Evolutionary conservation across 2,329 filamentous ascomycete species (phyloP), one percentile per base, ranked within the genome.

Genomic region (Orbilia oligospora): DNA sequence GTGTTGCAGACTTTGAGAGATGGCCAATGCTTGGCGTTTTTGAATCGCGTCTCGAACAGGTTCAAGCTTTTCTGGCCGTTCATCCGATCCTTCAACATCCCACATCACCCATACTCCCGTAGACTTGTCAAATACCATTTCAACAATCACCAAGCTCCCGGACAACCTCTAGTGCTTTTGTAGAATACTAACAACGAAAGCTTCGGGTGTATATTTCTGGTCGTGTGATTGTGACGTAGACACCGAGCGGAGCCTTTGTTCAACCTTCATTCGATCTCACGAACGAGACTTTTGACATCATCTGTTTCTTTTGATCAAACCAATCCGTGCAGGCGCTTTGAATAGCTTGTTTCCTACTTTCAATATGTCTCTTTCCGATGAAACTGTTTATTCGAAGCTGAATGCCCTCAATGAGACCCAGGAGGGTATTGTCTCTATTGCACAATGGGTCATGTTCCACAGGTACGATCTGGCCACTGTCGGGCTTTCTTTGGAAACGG

Each of bases 391-490:
- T 84, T 93, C 95, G 68, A 97, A 97, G 87, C 91, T 99, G 68
- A 97, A 94, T 36, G 93, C 94, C 49, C 89, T 99, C 80, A 97
- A 97, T 85, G 97, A 99, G 86, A 97, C 94, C 10, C 95, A 99
- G 84, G 96, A 99, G 84, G 97, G 94, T 85, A 98, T 99, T 83
- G 90, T 97, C 79, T 95, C 93, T 41, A 94, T 97, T 80, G 94
- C 96, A 73, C 95, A 98, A 90, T 99, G 97, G 97, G 96, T 99
- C 80, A 97, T 99, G 92, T 99, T 99, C 84, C 95, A 99, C 86
- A 92, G 94, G 94, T 97, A 90, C 80, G 84, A 53, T 58, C 53
- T 64, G n/a, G 38, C 41, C 38, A 49, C 49, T 12, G 44, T 72
- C 51, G 56, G 49, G 1, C 2, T 51, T 69, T 18, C 18, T 33